Evolutionary conservation across 768 basidiomycete genomes (phyloP).

Genomic region (Phallus indusiatus): DNA sequence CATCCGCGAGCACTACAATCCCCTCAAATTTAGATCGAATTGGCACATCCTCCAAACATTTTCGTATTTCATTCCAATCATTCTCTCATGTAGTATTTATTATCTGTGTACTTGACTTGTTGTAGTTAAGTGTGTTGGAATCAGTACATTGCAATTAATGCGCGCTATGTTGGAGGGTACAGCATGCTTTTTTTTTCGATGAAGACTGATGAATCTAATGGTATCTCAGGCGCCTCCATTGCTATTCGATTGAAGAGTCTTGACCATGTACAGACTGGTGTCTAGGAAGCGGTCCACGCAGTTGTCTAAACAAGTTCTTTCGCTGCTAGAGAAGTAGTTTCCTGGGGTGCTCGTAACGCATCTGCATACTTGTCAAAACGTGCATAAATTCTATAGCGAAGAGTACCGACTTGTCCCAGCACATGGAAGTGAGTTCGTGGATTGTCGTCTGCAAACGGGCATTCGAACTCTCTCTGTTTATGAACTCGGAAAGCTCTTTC

Average conservation of each 20-base stretch:
- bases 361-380: constrained; percentile 28
- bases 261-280: constrained; percentile 73
- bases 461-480: constrained; percentile 78
- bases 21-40: not conserved
- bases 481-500: constrained; percentile 75
- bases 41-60: constrained; percentile 43
- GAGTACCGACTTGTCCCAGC: constrained; percentile 86
- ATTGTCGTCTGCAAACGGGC: constrained; percentile 60
- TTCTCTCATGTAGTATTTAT: constrained; percentile 63
- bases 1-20: not conserved
- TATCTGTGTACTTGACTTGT: constrained; percentile 52
- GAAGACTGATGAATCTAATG: not conserved
- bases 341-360: constrained; percentile 76
- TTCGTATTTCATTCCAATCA: constrained; percentile 32
- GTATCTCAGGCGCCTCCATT: constrained; percentile 24
- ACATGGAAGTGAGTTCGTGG: constrained; percentile 72
- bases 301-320: constrained; percentile 76
- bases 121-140: not conserved
- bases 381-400: not conserved
- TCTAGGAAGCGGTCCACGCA: constrained; percentile 93
- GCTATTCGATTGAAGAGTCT: constrained; percentile 35
- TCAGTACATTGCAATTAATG: not conserved
- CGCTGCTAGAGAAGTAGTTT: constrained; percentile 66
- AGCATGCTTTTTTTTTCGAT: not conserved
- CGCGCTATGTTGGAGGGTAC: not conserved